Percentiles rank a stretch among this genome's conserved stretches.
Conservation (phyloP, 2,329 filamentous ascomycete species). For the Ceratocystis alfenasii region DNA sequence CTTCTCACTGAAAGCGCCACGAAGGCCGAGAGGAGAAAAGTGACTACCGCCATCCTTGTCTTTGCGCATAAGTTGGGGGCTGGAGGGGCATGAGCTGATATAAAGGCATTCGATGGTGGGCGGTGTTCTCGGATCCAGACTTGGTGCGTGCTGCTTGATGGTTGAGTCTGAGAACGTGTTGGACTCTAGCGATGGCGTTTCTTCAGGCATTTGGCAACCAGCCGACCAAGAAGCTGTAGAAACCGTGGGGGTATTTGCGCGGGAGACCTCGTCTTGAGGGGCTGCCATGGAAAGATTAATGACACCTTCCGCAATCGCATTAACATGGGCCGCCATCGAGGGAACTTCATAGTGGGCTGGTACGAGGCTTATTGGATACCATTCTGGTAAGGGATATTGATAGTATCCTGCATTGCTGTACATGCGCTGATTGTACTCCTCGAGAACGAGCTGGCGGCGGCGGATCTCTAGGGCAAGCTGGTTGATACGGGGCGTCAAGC, state of each 20-base stretch:
- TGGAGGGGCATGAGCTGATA: conserved; percentile 18
- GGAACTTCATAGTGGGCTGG: background rate
- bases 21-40: conserved; percentile 2
- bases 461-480: conserved; percentile 20
- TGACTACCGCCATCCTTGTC: background rate
- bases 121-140: background rate
- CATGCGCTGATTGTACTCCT: conserved; percentile 19
- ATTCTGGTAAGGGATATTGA: background rate
- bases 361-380: background rate
- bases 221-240: background rate
- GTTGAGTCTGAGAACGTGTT: conserved; percentile 16
- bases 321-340: background rate
- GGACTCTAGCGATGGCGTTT: conserved; percentile 17
- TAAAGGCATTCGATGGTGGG: conserved; percentile 5
- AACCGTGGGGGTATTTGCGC: background rate
- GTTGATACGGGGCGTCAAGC: conserved; percentile 19
- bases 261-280: conserved; percentile 1
- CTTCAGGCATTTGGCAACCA: conserved; percentile 3
- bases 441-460: conserved; percentile 18
- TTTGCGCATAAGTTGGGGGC: conserved; percentile 10
- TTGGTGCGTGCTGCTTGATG: conserved; percentile 4
- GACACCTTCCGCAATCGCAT: background rate
- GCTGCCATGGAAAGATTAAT: background rate
- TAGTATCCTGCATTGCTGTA: conserved; percentile 7
- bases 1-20: background rate